Evolutionary conservation across 768 basidiomycete genomes (phyloP).

Genomic region (Mycena vitilis): DNA sequence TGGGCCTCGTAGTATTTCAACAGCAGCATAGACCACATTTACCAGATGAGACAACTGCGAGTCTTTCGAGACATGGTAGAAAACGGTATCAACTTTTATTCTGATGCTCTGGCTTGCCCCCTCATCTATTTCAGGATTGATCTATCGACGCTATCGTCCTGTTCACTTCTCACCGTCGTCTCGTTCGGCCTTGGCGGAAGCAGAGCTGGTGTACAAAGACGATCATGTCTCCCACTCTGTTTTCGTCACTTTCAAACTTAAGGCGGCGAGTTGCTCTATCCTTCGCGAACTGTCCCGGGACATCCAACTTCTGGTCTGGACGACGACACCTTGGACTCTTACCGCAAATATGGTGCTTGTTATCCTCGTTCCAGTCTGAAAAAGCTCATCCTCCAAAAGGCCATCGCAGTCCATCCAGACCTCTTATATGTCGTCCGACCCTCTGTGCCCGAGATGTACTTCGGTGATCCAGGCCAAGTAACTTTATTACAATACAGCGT

Average conservation of each 20-base stretch:
- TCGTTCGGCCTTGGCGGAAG: constrained; percentile 92
- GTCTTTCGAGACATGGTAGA: constrained; percentile 92
- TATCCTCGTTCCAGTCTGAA: constrained; percentile 3
- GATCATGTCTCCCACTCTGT: constrained; percentile 90
- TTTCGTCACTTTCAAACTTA: constrained; percentile 82
- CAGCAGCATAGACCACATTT: constrained; percentile 73
- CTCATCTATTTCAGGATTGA: constrained; percentile 63
- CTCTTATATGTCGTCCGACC: constrained; percentile 77
- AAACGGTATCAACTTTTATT: constrained; percentile 64
- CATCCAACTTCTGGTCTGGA: constrained; percentile 87
- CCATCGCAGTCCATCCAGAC: constrained; percentile 86
- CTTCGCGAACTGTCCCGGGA: constrained; percentile 46
- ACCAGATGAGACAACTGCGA: constrained; percentile 88
- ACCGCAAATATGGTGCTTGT: constrained; percentile 90
- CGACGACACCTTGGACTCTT: constrained; percentile 97
- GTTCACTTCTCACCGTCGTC: constrained; percentile 97
- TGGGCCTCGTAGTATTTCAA: constrained; percentile 5
- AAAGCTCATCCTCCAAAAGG: constrained; percentile 58
- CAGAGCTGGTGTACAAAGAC: constrained; percentile 91
- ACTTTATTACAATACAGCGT: constrained; percentile 4
- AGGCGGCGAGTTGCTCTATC: constrained; percentile 35
- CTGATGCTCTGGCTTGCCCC: neutral
- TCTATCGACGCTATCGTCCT: constrained; percentile 88
- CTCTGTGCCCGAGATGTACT: too few species aligned
- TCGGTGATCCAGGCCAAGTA: too few species aligned